Evolutionary conservation across 176 grass and related monocot species (phyloP).

Genomic region (Hordeum vulgare): DNA sequence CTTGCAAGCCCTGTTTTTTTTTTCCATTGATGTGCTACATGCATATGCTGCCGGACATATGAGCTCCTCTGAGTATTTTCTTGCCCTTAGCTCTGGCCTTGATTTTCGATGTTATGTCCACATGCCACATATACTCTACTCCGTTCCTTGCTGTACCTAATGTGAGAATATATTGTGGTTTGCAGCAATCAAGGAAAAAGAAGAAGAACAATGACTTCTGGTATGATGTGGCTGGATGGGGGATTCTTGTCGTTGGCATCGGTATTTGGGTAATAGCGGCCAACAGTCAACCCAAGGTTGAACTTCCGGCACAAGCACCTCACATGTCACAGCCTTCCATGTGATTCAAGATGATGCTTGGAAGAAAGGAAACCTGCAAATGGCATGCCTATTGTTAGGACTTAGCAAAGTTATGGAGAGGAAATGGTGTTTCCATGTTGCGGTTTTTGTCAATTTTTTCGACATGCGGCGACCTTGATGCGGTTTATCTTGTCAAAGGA

Average conservation of each 20-base stretch:
- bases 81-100: neutral
- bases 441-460: conserved; percentile 21
- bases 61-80: neutral
- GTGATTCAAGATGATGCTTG: neutral
- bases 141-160: neutral
- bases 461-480: conserved; percentile 8
- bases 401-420: conserved; percentile 19
- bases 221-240: conserved; percentile 70
- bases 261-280: conserved; percentile 41
- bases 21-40: too few species aligned
- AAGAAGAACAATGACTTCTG: conserved; percentile 59
- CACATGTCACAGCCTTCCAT: conserved; percentile 4
- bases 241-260: conserved; percentile 49
- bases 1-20: too few species aligned
- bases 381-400: neutral
- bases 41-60: neutral
- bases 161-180: conserved; percentile 1
- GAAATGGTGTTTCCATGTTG: conserved; percentile 16
- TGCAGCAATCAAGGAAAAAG: conserved; percentile 56
- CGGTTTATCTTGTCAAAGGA: conserved; percentile 7
- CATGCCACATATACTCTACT: neutral
- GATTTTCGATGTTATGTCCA: neutral
- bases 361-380: neutral
- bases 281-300: conserved; percentile 21
- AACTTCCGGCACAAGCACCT: neutral